phyloP scores from a whole-genome alignment of 2,329 filamentous ascomycete species.

The Pseudocercospora musae region DNA sequence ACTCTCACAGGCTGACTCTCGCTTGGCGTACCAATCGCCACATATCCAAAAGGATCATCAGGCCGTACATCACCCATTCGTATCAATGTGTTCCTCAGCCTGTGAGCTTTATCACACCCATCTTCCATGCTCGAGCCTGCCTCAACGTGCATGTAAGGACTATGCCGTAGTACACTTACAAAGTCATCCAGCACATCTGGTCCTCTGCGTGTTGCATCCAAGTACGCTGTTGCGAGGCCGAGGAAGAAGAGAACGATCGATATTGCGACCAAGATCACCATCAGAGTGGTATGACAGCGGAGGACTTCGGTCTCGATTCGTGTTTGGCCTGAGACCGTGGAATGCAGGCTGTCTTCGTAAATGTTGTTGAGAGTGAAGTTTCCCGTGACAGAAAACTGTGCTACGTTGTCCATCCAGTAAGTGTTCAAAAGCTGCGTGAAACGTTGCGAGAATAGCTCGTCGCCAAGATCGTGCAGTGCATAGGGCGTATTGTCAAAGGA shows the following conservation, averaged over 20 bases:
- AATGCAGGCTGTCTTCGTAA: not conserved
- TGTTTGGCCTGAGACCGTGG: not conserved
- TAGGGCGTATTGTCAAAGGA: not conserved
- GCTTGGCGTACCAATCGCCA: constrained; percentile 1
- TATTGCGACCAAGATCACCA: constrained; percentile 2
- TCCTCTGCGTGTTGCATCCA: constrained; percentile 6
- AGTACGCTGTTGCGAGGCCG: constrained; percentile 7
- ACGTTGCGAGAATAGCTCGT: constrained; percentile 15
- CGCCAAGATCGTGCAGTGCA: constrained; percentile 4
- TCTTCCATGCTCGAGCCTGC: constrained; percentile 8
- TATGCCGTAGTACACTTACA: constrained; percentile 7
- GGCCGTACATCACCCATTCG: constrained; percentile 13
- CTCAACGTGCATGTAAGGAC: constrained; percentile 4
- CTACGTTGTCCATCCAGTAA: constrained; percentile 16
- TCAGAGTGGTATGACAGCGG: constrained; percentile 1
- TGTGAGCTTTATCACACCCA: constrained; percentile 4
- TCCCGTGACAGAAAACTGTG: constrained; percentile 12
- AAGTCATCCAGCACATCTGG: constrained; percentile 18
- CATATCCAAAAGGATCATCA: constrained; percentile 6
- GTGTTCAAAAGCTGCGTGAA: constrained; percentile 22
- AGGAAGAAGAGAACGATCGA: constrained; percentile 5
- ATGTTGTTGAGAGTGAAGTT: constrained; percentile 8
- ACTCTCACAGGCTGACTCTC: not conserved
- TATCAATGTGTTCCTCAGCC: constrained; percentile 5
- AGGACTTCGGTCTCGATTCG: constrained; percentile 5